Evolutionary conservation across 2,329 filamentous ascomycete species (phyloP), one percentile per base, ranked within the genome.

Genomic region (Calycina herbarum): DNA sequence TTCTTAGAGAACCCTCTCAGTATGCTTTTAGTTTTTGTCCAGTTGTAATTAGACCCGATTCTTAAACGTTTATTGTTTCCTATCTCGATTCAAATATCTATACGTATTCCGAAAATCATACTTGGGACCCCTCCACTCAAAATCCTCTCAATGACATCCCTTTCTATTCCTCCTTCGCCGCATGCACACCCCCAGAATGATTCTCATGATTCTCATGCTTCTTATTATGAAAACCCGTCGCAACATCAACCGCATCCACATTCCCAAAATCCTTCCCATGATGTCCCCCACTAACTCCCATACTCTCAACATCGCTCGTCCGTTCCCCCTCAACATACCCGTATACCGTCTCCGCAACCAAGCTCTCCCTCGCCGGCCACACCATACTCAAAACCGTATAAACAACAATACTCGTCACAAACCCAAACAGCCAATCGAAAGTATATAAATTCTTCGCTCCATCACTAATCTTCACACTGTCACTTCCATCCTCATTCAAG

Each of bases 401-500:
- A 0, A 89, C 79, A 2, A 86, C 60, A 24, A 83, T 82, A 7
- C 85, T 86, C 0, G 76, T 79, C 10, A 82, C 77, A 68, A 90
- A 89, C 0, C 87, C 88, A 59, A 88, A 80, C 20, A 90, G 73
- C 84, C 87, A 90, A n/a, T 88, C 86, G 72, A 90, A 87, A 31
- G 83, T 81, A 72, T 89, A 90, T 4, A 89, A 77, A 68, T 84
- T 82, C 54, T 78, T 75, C 0, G 80, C 77, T 0, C 88, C 87
- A 0, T 77, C 77, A 0, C 71, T 77, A 67, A 75, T 78, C 6
- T 67, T 67, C 3, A 70, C 70, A 2, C 67, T 56, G 11, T 67
- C 54, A 40, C 13, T 57, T 2, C 56, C 57, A 38, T 60, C 35
- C 20, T 63, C 13, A 17, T 63, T 61, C n/a, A 58, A 29, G 10